Base-by-base conservation (phyloP, 176 grass and related monocot genomes). In the Avena sativa region DNA sequence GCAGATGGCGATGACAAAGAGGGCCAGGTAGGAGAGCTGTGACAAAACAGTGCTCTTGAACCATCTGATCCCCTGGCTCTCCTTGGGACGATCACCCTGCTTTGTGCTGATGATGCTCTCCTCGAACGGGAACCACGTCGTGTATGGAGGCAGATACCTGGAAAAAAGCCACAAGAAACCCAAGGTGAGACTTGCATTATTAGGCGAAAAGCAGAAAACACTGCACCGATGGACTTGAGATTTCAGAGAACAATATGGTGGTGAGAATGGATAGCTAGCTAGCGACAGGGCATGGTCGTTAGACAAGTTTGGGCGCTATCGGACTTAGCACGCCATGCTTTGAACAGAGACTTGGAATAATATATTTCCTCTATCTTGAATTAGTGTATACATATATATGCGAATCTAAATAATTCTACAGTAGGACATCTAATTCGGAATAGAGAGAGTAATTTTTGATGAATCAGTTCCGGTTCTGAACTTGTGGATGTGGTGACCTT, bases 81-180 rank as follows among this genome's bases (percentile, higher is more conserved):
- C 67, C 65, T 20, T 13, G 19, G 15, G 57, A 62, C 64, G 23
- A 26, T 44, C 40, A 6, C 40, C 74, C 32, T 34, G 32, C 61
- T 48, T 78, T 2, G 9, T 23, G n/a, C 47, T 59, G 25, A 57
- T 78, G 59, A 57, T 78, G 59, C 53, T 74, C 64, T 96, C 82
- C 77, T 83, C 46, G 38, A 92, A 89, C 0, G 91, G 94, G 61
- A 86, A 81, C 85, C 90, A 93, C 57, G 89, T 91, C 5, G 89
- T 91, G 79, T 91, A 91, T 0, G 91, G 89, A 59, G 89, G 94
- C 17, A 93, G 87, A 49, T 95, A 95, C 94, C 94, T 93, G 36
- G 51, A 87, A 7, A 7, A 6, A 43, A 43, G 5, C 40, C 38
- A 40, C 5, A 6, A 40, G 38, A 40, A 40, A 40, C 40, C 40